phyloP scores from a whole-genome alignment of 78 protist species.

The Parvularia atlantis region DNA sequence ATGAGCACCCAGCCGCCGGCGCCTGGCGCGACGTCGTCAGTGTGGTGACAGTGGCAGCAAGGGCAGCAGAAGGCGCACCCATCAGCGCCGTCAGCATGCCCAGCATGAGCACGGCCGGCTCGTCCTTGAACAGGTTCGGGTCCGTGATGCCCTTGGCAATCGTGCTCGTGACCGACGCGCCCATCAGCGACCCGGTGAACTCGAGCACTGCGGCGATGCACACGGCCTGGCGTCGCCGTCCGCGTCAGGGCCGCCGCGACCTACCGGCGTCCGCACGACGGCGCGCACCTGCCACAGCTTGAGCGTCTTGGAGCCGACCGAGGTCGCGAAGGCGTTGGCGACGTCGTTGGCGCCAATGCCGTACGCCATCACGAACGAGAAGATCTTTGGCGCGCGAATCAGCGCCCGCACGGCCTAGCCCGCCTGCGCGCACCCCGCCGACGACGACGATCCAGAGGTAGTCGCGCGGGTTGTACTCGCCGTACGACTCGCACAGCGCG shows the following conservation, averaged over 20 bases:
- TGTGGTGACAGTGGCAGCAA: not conserved
- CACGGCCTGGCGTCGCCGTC: too few relatives aligned
- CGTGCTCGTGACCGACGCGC: not conserved
- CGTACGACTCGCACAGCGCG: too few relatives aligned
- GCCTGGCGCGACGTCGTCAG: slow-evolving; percentile 31
- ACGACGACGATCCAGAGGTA: too few relatives aligned
- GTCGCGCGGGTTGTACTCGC: too few relatives aligned
- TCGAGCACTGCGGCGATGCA: not conserved
- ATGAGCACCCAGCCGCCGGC: slow-evolving; percentile 6
- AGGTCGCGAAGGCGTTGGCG: not conserved
- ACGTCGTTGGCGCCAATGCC: slow-evolving; percentile 14
- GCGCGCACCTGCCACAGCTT: not conserved
- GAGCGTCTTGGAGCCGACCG: slow-evolving; percentile 5
- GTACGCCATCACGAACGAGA: not conserved
- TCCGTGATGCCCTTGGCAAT: not conserved
- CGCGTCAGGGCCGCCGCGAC: too few relatives aligned
- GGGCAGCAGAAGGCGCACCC: not conserved
- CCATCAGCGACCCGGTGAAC: not conserved
- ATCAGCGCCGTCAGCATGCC: not conserved
- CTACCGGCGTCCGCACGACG: too few relatives aligned
- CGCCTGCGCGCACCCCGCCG: too few relatives aligned
- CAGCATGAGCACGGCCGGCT: not conserved
- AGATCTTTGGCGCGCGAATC: too few relatives aligned
- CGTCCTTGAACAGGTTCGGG: not conserved
- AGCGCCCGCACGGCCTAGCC: too few relatives aligned